phyloP scores from a whole-genome alignment of 331 rosid species.

The Erythrophleum ivorense region DNA sequence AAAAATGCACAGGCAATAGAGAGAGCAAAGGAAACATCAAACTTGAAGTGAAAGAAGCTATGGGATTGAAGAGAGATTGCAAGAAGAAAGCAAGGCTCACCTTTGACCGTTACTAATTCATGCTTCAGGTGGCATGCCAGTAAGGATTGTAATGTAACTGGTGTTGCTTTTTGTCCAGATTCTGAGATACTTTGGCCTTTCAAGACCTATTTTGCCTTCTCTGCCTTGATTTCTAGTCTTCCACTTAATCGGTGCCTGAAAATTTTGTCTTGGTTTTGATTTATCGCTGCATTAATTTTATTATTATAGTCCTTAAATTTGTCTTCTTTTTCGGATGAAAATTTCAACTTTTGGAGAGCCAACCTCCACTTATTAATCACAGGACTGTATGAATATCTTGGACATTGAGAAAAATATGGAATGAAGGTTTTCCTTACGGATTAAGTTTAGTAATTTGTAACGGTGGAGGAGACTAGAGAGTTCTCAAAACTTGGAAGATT shows the following conservation, averaged over 20 bases:
- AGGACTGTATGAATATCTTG: too few species aligned
- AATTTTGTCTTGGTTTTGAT: not conserved
- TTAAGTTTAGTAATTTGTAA: not conserved
- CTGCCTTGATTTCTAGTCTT: not conserved
- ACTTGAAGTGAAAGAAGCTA: not conserved
- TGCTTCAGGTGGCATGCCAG: not conserved
- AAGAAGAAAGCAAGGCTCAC: not conserved
- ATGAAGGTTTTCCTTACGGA: not conserved
- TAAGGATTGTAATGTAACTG: not conserved
- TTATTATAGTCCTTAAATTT: not conserved
- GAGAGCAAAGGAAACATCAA: not conserved
- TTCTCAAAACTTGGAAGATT: not conserved
- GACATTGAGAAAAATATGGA: too few species aligned
- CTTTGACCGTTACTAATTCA: too few species aligned
- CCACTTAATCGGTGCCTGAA: too few species aligned
- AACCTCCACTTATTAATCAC: not conserved
- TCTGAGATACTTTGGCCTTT: not conserved
- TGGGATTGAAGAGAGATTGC: not conserved
- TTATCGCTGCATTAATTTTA: not conserved
- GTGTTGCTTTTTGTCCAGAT: not conserved
- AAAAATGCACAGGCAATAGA: not conserved
- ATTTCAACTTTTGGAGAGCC: not conserved
- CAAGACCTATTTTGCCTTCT: not conserved
- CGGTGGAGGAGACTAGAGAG: slow-evolving; percentile 7
- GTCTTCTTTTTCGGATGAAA: not conserved